Conservation (phyloP, 225 moss, liverwort and hornwort species). For the Ulota crispa region DNA sequence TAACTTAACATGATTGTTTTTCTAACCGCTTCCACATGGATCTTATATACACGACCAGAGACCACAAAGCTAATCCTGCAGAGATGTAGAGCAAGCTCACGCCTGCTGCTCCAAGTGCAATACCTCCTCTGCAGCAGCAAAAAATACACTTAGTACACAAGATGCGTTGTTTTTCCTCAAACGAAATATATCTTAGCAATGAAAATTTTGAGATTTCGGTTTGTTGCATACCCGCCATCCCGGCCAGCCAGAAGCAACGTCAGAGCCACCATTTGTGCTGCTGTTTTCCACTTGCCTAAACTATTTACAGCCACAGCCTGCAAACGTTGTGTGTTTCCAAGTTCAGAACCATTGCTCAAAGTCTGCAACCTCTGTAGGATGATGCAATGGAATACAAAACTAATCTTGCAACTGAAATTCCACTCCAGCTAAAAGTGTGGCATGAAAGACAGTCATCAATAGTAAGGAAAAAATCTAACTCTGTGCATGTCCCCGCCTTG, state of each 20-base stretch:
- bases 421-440: not conserved
- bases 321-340: not conserved
- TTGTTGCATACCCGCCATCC: constrained; percentile 71
- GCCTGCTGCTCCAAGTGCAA: constrained; percentile 60
- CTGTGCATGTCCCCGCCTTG: constrained; percentile 86
- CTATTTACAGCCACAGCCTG: constrained; percentile 95
- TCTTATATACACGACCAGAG: constrained; percentile 74
- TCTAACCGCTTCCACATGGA: constrained; percentile 72
- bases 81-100: constrained; percentile 81
- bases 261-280: constrained; percentile 87
- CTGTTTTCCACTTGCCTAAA: constrained; percentile 91
- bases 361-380: not conserved
- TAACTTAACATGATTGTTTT: constrained; percentile 10
- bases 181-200: not conserved
- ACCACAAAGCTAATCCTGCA: constrained; percentile 80
- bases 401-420: not conserved
- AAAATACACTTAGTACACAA: not conserved
- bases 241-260: constrained; percentile 70
- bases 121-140: constrained; percentile 43
- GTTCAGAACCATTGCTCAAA: not conserved
- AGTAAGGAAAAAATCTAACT: constrained; percentile 27
- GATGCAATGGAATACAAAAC: not conserved
- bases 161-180: no score
- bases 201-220: not conserved
- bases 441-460: not conserved